Conservation (phyloP, 1,284 basidiomycete genomes). For the Pulveroboletus sp. region DNA sequence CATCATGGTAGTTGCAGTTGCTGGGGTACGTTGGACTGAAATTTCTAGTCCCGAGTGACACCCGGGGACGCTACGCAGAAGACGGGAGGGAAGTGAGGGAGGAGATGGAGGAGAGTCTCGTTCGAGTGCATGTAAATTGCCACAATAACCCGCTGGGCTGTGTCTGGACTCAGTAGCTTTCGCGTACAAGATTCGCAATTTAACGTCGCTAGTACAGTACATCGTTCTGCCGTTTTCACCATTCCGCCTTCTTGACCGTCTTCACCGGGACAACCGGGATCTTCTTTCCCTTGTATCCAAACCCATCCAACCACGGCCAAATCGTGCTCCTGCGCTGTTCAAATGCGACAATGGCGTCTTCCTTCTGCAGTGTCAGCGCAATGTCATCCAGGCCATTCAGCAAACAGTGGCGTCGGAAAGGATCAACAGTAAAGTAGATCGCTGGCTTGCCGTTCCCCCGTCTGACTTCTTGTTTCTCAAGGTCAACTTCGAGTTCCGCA, state of each 20-base stretch:
- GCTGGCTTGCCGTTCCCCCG: constrained; percentile 73
- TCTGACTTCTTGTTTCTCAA: constrained; percentile 85
- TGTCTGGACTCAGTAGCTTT: constrained; percentile 16
- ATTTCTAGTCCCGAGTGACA: background rate
- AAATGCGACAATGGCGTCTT: constrained; percentile 67
- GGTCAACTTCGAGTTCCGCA: constrained; percentile 84
- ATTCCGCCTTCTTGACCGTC: constrained; percentile 67
- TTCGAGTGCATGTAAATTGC: constrained; percentile 12
- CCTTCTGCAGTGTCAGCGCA: constrained; percentile 84
- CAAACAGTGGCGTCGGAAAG: constrained; percentile 89
- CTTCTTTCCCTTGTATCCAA: constrained; percentile 81
- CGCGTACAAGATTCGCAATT: constrained; percentile 1
- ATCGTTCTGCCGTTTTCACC: constrained; percentile 49
- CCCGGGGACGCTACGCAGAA: constrained; percentile 1
- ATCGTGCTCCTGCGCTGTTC: constrained; percentile 72
- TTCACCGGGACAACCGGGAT: constrained; percentile 56
- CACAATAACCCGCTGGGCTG: constrained; percentile 1
- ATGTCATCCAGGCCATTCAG: constrained; percentile 95
- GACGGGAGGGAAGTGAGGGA: background rate
- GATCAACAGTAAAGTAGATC: constrained; percentile 79
- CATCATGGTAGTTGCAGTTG: constrained; percentile 16
- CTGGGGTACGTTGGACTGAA: constrained; percentile 20
- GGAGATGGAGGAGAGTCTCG: background rate
- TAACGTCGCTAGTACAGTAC: background rate
- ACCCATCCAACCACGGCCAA: constrained; percentile 96